Conservation (phyloP, 768 basidiomycete genomes). For the Exidia glandulosa region DNA sequence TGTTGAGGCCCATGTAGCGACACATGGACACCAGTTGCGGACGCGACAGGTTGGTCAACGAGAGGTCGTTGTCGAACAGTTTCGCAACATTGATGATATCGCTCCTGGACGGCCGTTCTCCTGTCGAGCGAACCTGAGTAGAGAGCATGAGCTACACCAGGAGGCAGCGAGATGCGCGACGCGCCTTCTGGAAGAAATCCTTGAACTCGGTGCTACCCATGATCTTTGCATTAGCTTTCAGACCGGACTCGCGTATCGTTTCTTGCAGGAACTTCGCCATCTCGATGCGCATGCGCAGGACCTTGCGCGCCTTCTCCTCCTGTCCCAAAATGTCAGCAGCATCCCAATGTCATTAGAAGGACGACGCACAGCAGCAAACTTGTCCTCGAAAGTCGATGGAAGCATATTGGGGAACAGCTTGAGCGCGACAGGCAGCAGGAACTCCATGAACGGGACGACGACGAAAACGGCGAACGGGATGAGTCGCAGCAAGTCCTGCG, state of each 20-base stretch:
- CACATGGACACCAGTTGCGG: constrained; percentile 98
- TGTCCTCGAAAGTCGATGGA: constrained; percentile 96
- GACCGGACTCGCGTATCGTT: constrained; percentile 85
- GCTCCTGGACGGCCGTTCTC: constrained; percentile 78
- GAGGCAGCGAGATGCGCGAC: constrained; percentile 2
- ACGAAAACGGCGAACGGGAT: constrained; percentile 93
- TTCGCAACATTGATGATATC: constrained; percentile 94
- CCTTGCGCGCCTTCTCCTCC: constrained; percentile 96
- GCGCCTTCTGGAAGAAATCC: constrained; percentile 95
- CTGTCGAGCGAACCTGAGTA: constrained; percentile 79
- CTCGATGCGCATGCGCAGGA: constrained; percentile 86
- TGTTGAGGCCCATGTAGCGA: constrained; percentile 95
- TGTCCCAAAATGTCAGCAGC: constrained; percentile 20
- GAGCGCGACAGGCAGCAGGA: constrained; percentile 88
- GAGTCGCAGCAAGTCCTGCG: constrained; percentile 82
- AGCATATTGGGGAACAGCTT: constrained; percentile 99
- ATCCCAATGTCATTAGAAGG: background rate
- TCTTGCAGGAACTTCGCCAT: constrained; percentile 99
- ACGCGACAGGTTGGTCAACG: constrained; percentile 92
- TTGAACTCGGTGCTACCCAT: constrained; percentile 94
- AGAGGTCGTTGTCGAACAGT: constrained; percentile 94
- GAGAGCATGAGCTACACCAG: background rate
- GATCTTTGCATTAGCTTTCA: constrained; percentile 88
- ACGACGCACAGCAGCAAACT: constrained; percentile 71
- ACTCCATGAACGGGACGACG: constrained; percentile 96